phyloP scores from a whole-genome alignment of 768 basidiomycete species.

The Lepiota venenata region DNA sequence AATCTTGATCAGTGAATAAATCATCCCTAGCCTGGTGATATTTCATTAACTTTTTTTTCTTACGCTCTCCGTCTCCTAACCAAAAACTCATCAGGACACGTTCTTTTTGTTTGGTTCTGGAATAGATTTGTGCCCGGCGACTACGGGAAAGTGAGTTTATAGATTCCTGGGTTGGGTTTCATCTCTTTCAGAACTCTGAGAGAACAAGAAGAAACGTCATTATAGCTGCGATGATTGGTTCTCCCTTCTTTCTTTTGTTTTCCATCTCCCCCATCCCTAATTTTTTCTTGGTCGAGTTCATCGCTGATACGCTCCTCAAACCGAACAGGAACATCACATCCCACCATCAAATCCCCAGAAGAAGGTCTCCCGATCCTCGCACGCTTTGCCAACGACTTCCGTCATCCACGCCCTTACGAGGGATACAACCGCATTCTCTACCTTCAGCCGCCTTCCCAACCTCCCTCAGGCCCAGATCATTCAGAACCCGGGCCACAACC shows the following conservation, averaged over 20 bases:
- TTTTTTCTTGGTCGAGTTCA: neutral
- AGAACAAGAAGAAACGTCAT: neutral
- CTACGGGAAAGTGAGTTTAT: neutral
- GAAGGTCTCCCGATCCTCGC: slow-evolving; percentile 59
- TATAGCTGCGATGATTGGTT: neutral
- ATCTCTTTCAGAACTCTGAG: neutral
- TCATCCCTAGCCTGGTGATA: neutral
- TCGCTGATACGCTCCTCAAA: slow-evolving; percentile 4
- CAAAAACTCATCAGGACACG: neutral
- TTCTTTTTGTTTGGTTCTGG: slow-evolving; percentile 2
- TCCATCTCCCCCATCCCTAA: slow-evolving; percentile 1
- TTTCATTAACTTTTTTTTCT: too few relatives aligned
- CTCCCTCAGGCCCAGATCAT: slow-evolving; percentile 21
- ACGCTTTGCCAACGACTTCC: slow-evolving; percentile 61
- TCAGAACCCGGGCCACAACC: too few relatives aligned
- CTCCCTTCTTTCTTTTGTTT: neutral
- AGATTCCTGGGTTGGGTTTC: neutral
- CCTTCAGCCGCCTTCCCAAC: slow-evolving; percentile 39
- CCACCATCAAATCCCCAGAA: slow-evolving; percentile 65
- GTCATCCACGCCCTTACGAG: slow-evolving; percentile 52
- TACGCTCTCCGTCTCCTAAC: too few relatives aligned
- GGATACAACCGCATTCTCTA: slow-evolving; percentile 61
- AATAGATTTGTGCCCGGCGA: slow-evolving; percentile 6
- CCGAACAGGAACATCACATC: slow-evolving; percentile 61
- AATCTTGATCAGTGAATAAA: neutral